A percentile compares a stretch with the other conserved stretches of the same genome.
These are phyloP conservation scores for Acanthamoeba quina DNA, from an alignment of 208 protist genomes.

Conservation along the genomic window DNA sequence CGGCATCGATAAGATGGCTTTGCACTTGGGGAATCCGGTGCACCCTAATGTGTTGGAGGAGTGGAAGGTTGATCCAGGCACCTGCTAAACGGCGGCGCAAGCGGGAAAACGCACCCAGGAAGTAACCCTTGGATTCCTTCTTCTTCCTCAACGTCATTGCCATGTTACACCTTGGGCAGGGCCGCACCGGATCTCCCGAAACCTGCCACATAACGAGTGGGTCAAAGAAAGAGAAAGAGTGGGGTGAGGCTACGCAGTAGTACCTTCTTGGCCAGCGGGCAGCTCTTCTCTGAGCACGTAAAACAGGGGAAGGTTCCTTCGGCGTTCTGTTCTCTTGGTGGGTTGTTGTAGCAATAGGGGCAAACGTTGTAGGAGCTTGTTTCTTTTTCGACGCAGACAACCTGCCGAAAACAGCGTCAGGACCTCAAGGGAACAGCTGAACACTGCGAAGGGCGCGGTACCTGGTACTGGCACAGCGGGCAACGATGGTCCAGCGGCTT, in stretches of 20 bases:
- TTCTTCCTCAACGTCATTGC: constrained; percentile 6
- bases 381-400: neutral
- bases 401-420: neutral
- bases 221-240: neutral
- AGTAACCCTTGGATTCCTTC: constrained; percentile 26
- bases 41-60: neutral
- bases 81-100: neutral
- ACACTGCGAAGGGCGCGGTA: too few species aligned
- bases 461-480: constrained; percentile 41
- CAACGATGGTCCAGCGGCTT: constrained; percentile 15
- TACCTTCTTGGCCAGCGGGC: constrained; percentile 34
- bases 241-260: neutral
- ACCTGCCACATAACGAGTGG: neutral
- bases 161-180: constrained; percentile 32
- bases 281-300: constrained; percentile 15
- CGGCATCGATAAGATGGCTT: constrained; percentile 28
- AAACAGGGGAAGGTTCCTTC: constrained; percentile 38
- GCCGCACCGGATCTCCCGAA: neutral
- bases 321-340: constrained; percentile 9
- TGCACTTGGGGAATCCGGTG: constrained; percentile 39
- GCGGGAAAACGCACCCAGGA: neutral
- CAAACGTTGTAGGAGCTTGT: constrained; percentile 16
- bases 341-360: constrained; percentile 41
- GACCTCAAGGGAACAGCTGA: neutral
- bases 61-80: neutral